A percentile compares a stretch with the other conserved stretches of the same genome.
Evolutionary conservation across 164 flowering plant species (phyloP).

Genomic region (Buxus sempervirens): DNA sequence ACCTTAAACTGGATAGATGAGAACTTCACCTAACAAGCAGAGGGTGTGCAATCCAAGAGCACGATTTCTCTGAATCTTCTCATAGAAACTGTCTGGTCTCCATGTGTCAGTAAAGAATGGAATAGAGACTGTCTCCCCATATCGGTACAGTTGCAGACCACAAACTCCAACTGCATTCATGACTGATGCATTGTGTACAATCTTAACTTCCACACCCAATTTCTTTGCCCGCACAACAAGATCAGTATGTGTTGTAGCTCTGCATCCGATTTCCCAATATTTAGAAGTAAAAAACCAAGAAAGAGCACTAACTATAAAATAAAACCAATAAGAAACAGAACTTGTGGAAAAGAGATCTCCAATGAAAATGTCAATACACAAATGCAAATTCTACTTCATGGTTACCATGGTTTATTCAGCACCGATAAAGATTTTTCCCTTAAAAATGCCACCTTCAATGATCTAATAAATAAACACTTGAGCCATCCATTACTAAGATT

Average conservation of each 20-base stretch:
- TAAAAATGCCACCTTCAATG: too few species aligned
- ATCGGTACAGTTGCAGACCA: conserved; percentile 89
- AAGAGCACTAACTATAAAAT: neutral
- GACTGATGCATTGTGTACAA: conserved; percentile 88
- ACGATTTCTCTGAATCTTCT: conserved; percentile 70
- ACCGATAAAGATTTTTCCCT: too few species aligned
- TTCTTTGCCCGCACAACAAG: conserved; percentile 87
- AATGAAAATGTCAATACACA: neutral
- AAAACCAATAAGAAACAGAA: neutral
- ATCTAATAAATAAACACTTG: too few species aligned
- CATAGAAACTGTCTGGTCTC: conserved; percentile 95
- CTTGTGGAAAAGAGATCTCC: neutral
- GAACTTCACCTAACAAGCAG: conserved; percentile 74
- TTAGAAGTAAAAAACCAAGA: neutral
- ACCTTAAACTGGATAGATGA: neutral
- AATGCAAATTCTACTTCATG: too few species aligned
- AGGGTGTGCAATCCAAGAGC: conserved; percentile 80
- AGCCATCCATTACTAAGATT: too few species aligned
- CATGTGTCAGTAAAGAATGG: conserved; percentile 93
- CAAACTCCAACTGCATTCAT: conserved; percentile 95
- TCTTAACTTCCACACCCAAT: conserved; percentile 71
- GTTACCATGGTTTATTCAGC: too few species aligned
- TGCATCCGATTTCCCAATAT: conserved; percentile 29
- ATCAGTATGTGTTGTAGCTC: conserved; percentile 94
- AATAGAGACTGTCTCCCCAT: conserved; percentile 90